These are phyloP conservation scores for Scopulariopsis brevicaulis DNA, from an alignment of 2,329 filamentous ascomycete species.

Conservation along the genomic window DNA sequence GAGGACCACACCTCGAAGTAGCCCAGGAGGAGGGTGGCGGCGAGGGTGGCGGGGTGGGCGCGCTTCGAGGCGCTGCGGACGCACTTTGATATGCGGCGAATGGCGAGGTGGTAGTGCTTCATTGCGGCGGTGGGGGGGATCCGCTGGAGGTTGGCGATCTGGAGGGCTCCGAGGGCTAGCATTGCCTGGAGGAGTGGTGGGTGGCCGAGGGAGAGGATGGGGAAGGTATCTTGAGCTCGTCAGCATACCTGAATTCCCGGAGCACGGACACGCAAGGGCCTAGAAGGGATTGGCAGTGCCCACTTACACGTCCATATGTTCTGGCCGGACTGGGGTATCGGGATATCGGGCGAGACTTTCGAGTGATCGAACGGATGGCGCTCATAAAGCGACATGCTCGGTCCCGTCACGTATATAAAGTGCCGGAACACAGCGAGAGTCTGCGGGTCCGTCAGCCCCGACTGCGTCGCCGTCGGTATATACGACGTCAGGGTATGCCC, in stretches of 20 bases:
- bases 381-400: constrained; percentile 79
- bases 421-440: constrained; percentile 81
- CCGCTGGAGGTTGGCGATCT: constrained; percentile 73
- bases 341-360: constrained; percentile 40
- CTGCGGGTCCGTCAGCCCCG: constrained; percentile 68
- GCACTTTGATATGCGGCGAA: constrained; percentile 66
- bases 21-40: constrained; percentile 72
- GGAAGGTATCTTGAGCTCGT: constrained; percentile 56
- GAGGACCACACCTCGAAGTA: constrained; percentile 94
- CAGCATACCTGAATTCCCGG: constrained; percentile 8
- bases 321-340: constrained; percentile 51
- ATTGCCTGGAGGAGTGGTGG: constrained; percentile 87
- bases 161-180: constrained; percentile 73
- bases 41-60: constrained; percentile 70
- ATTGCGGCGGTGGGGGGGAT: constrained; percentile 68
- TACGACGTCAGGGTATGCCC: constrained; percentile 52
- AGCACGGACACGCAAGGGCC: not conserved
- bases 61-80: constrained; percentile 59
- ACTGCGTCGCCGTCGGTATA: constrained; percentile 49
- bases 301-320: constrained; percentile 52
- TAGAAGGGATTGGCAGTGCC: not conserved
- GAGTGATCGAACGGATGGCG: constrained; percentile 65
- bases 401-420: constrained; percentile 81
- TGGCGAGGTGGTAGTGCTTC: constrained; percentile 82
- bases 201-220: constrained; percentile 70